Evolutionary conservation across 1,284 basidiomycete species (phyloP).

Genomic region (Austroboletus niveus): DNA sequence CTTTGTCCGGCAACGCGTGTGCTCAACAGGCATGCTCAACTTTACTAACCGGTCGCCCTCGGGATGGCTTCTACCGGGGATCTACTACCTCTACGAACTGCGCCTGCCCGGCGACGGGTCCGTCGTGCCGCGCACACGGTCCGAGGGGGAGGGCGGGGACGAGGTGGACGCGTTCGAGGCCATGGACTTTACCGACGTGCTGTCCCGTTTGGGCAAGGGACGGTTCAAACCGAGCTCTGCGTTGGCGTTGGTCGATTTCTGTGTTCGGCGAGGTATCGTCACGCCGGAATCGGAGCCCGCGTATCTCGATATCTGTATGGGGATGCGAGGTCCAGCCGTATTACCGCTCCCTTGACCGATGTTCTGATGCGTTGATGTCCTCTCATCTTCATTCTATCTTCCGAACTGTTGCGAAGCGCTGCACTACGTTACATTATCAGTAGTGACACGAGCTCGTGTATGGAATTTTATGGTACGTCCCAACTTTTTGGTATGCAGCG

Average conservation of each 20-base stretch:
- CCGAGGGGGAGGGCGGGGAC: conserved; percentile 29
- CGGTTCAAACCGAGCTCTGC: conserved; percentile 57
- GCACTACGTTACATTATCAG: no score
- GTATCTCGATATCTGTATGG: conserved; percentile 37
- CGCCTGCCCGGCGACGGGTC: conserved; percentile 35
- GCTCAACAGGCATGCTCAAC: conserved; percentile 29
- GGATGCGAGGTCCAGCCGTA: conserved; percentile 15
- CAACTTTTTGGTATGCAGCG: no score
- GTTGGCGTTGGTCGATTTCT: conserved; percentile 41
- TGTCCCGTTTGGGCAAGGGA: conserved; percentile 38
- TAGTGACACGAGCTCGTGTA: no score
- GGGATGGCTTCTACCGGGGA: not conserved
- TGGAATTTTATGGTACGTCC: no score
- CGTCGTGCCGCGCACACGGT: conserved; percentile 28
- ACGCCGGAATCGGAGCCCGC: conserved; percentile 43
- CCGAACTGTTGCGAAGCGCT: no score
- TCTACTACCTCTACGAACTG: conserved; percentile 39
- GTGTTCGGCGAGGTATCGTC: conserved; percentile 48
- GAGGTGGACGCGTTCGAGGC: conserved; percentile 44
- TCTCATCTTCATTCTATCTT: no score
- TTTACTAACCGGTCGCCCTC: not conserved
- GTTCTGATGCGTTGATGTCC: not conserved
- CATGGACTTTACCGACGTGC: conserved; percentile 28
- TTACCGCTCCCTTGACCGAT: conserved; percentile 21
- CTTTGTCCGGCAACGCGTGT: conserved; percentile 31